Evolutionary conservation across 805 yeast genomes (phyloP), one percentile per base, ranked within the genome.

Genomic region (Yarrowia yakushimensis): DNA sequence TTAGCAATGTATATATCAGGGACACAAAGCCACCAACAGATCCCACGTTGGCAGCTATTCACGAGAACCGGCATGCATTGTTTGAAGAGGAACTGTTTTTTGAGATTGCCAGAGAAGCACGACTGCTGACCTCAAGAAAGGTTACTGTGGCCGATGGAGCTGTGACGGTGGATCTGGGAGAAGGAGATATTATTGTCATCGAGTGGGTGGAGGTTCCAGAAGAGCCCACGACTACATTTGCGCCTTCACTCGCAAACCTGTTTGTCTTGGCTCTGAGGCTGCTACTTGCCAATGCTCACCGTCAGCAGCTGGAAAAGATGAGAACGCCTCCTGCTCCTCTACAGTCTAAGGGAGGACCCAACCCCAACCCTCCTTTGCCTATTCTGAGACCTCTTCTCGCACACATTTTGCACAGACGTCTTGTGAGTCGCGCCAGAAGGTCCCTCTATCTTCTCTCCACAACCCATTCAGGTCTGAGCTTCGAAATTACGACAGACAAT

Each of bases 11-110:
- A 20, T 79, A 80, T 54, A 81, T 80, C 23, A 85, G 83, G 68
- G 83, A 93, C 27, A 79, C 81, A 36, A 82, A 76, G 57, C 91
- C 96, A 0, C 59, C 59, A 9, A 52, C 31, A 2, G 59, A 52
- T n/a, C 59, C 59, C n/a, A 52, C 59, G 22, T 8, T 52, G 25
- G 61, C 36, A 5, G 48, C 61, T 20, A 55, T 55, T 22, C 61
- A 41, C n/a, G 61, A 39, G 13, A 41, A 48, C 2, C 79, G 97
- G 50, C 85, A 81, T 66, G 82, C 83, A 64, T 77, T 92, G 8
- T 93, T 93, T 75, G 98, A 93, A 70, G 94, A 89, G 69, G 98
- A 93, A 72, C 77, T 93, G 62, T 90, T 90, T 76, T 84, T 82
- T 72, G 91, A 86, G 67, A 74, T 93, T 62, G 79, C 85, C 23